Evolutionary conservation across 371 early-diverging fungal genomes (phyloP).

Genomic region (Rhizopus arrhizus): DNA sequence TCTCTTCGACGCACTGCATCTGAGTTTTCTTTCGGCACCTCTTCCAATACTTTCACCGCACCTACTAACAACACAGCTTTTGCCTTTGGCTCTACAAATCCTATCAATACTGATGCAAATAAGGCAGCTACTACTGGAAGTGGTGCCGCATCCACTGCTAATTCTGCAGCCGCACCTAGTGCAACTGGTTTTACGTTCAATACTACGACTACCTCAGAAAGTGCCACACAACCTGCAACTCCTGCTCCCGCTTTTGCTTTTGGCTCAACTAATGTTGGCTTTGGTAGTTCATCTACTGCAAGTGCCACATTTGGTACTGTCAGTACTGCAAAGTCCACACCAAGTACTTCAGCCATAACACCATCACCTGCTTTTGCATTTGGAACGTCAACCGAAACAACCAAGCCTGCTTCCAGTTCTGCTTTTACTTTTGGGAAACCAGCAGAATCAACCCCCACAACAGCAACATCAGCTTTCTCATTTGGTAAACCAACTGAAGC

Average conservation of each 20-base stretch:
- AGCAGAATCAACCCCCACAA: not conserved
- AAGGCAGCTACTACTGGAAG: not conserved
- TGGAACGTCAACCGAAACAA: slow-evolving; percentile 15
- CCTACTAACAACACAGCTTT: not conserved
- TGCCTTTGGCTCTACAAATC: slow-evolving; percentile 1
- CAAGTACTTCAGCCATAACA: slow-evolving; percentile 3
- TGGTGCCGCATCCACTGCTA: not conserved
- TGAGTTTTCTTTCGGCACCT: slow-evolving; percentile 8
- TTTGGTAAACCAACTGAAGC: slow-evolving; percentile 16
- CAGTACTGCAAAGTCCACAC: slow-evolving; percentile 1
- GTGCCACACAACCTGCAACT: not conserved
- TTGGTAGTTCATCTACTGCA: slow-evolving; percentile 7
- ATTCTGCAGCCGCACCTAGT: slow-evolving; percentile 8
- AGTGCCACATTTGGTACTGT: slow-evolving; percentile 4
- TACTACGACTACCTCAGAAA: not conserved
- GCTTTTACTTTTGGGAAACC: slow-evolving; percentile 6
- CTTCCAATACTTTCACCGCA: not conserved
- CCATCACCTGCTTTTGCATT: slow-evolving; percentile 13
- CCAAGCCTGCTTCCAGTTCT: slow-evolving; percentile 7
- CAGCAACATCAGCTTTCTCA: slow-evolving; percentile 14
- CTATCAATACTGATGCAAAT: not conserved
- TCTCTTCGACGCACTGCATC: slow-evolving; percentile 13
- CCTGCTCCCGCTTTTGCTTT: slow-evolving; percentile 5
- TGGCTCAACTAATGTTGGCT: slow-evolving; percentile 4
- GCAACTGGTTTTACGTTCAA: slow-evolving; percentile 17